phyloP scores from a whole-genome alignment of 495 filamentous ascomycete genomes.

The Aspergillus hancockii region DNA sequence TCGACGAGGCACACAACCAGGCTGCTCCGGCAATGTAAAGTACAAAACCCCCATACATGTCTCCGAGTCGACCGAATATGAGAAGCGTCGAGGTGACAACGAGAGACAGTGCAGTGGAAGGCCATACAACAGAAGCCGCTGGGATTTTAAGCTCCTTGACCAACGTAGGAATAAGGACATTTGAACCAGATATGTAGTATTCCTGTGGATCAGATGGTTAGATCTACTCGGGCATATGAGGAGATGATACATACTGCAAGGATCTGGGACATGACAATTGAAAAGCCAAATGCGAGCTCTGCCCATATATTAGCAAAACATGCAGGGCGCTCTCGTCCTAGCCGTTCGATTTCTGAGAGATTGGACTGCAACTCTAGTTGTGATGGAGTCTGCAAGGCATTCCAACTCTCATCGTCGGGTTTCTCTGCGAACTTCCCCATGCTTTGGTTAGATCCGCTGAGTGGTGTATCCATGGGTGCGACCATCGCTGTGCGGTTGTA shows the following conservation, averaged over 20 bases:
- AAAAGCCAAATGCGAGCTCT: constrained; percentile 72
- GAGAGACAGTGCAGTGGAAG: constrained; percentile 74
- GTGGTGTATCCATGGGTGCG: background rate
- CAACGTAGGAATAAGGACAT: constrained; percentile 74
- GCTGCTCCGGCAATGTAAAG: constrained; percentile 66
- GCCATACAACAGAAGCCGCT: constrained; percentile 68
- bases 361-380: constrained; percentile 11
- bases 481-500: background rate
- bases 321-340: constrained; percentile 71
- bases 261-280: constrained; percentile 49
- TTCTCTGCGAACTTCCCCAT: background rate
- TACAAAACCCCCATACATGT: constrained; percentile 75
- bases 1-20: constrained; percentile 73
- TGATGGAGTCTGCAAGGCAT: background rate
- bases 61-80: constrained; percentile 72
- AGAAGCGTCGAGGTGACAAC: constrained; percentile 74
- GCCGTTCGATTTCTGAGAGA: constrained; percentile 8
- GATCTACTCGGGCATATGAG: background rate
- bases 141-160: constrained; percentile 65
- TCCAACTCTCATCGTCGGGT: background rate
- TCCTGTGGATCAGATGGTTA: constrained; percentile 45
- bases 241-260: no score
- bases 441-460: background rate
- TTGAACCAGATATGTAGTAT: constrained; percentile 87
- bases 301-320: constrained; percentile 59